Evolutionary conservation across 345 rosid genomes (phyloP).

Genomic region (Arabis alpina): DNA sequence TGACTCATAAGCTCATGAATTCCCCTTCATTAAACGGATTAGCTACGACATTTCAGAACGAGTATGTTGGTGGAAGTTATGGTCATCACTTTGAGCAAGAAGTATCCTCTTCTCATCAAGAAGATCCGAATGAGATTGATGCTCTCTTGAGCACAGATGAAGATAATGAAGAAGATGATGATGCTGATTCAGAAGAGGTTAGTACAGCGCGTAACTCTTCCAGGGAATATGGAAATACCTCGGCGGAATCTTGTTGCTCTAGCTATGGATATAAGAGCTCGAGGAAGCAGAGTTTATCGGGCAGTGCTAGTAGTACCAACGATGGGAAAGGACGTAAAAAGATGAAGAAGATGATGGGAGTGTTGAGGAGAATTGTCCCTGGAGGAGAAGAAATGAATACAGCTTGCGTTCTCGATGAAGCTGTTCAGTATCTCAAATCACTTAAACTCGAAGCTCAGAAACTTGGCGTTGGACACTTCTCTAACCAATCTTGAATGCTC

Average conservation of each 20-base stretch:
- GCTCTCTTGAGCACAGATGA: conserved; percentile 73
- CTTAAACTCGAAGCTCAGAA: conserved; percentile 79
- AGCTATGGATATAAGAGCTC: conserved; percentile 48
- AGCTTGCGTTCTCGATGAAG: conserved; percentile 74
- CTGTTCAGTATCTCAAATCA: conserved; percentile 80
- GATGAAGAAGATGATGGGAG: conserved; percentile 82
- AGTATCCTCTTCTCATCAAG: conserved; percentile 56
- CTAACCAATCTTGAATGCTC: conserved; percentile 45
- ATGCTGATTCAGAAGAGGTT: conserved; percentile 66
- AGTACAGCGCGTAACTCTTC: conserved; percentile 67
- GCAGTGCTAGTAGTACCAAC: conserved; percentile 47
- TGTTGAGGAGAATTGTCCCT: conserved; percentile 71
- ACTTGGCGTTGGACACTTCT: conserved; percentile 59
- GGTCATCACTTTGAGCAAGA: conserved; percentile 49
- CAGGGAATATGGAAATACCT: conserved; percentile 52
- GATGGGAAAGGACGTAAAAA: conserved; percentile 61
- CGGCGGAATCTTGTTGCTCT: conserved; percentile 68
- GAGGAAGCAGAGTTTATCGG: conserved; percentile 48
- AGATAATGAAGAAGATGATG: conserved; percentile 54
- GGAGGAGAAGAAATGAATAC: conserved; percentile 79
- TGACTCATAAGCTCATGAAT: conserved; percentile 56
- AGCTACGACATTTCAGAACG: conserved; percentile 48
- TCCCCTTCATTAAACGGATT: conserved; percentile 51
- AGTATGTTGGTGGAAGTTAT: conserved; percentile 44
- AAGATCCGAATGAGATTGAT: conserved; percentile 88